Base-by-base conservation (phyloP, 768 basidiomycete species). In the Lentinula guzmanii region DNA sequence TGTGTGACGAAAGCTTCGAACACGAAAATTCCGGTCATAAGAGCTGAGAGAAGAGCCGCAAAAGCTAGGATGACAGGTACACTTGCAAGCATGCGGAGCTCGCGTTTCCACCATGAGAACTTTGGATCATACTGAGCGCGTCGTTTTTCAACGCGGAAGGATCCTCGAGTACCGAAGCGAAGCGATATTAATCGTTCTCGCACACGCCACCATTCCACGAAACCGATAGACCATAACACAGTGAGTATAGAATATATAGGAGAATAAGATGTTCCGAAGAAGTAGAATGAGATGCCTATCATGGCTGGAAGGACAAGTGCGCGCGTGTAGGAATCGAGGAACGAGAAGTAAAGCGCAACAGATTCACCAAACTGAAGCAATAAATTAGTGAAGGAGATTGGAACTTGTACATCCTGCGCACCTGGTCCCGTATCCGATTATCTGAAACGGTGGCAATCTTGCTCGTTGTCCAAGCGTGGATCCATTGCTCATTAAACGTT, bases 171-270 rank as follows among this genome's bases (percentile, higher is more conserved):
- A 3, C 90, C 89, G 79, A 92, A 95, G 28, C 86, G 81, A 46
- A 94, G 82, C 2, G 92, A 85, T 21, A 97, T 77, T 46, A 87
- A 84, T 11, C 89, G 85, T 73, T 98, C 93, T 62, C 84, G 84
- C 37, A 97, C 82, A 28, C 90, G 82, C 95, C 96, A 99, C 78
- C 86, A 89, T 71, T 98, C 95, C 63, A 95, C 89, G 67, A 95
- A 96, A 18, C 82, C 72, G 52, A 93, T 79, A 0, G 90, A 87
- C 91, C 95, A 99, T 2, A 94, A 59, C n/a, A 86, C 82, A 52
- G 96, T 75, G 21, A 91, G 73, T 58, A 81, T 73, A 0, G 93
- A 93, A 71, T 94, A 98, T 4, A 83, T 51, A 10, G 89, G 82
- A 8, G 89, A 88, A 73, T 94, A 98, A 0, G 88, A 82, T 0